phyloP scores from a whole-genome alignment of 2,329 filamentous ascomycete species.

The Cercospora citrullina region DNA sequence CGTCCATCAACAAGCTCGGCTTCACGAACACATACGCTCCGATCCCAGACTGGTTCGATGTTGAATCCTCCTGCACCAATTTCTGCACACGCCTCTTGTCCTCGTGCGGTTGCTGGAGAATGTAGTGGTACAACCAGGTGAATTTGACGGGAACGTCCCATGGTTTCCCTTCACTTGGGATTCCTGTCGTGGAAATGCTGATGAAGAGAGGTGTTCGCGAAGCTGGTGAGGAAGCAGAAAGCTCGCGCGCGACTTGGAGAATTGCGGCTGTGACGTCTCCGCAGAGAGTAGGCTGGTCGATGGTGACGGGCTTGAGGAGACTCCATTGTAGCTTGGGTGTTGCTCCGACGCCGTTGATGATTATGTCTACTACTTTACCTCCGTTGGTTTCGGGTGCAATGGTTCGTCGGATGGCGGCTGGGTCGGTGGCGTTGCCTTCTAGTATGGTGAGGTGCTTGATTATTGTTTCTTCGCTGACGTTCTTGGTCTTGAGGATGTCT shows the following conservation, averaged over 20 bases:
- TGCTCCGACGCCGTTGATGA: conserved; percentile 52
- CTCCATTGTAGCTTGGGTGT: conserved; percentile 34
- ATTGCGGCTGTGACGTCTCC: conserved; percentile 37
- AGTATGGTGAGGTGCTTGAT: conserved; percentile 49
- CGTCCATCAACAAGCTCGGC: conserved; percentile 43
- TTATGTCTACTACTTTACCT: conserved; percentile 42
- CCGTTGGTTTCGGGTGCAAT: conserved; percentile 31
- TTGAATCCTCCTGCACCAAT: conserved; percentile 32
- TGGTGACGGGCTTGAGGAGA: conserved; percentile 35
- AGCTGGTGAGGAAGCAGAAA: conserved; percentile 12
- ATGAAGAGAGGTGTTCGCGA: conserved; percentile 36
- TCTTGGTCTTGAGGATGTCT: conserved; percentile 44
- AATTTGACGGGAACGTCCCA: conserved; percentile 42
- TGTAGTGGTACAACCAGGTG: conserved; percentile 40
- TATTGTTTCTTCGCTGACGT: conserved; percentile 41
- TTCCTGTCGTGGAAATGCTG: conserved; percentile 43
- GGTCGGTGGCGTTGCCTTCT: conserved; percentile 49
- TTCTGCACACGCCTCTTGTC: conserved; percentile 44
- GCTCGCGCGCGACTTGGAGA: conserved; percentile 35
- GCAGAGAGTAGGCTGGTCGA: conserved; percentile 42
- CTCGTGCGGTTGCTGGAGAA: conserved; percentile 41
- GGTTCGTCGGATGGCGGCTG: conserved; percentile 43
- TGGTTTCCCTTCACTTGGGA: conserved; percentile 27
- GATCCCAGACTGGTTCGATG: conserved; percentile 29
- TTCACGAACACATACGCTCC: conserved; percentile 40